Conservation (phyloP, 345 rosid genomes). For the Brassica carinata region DNA sequence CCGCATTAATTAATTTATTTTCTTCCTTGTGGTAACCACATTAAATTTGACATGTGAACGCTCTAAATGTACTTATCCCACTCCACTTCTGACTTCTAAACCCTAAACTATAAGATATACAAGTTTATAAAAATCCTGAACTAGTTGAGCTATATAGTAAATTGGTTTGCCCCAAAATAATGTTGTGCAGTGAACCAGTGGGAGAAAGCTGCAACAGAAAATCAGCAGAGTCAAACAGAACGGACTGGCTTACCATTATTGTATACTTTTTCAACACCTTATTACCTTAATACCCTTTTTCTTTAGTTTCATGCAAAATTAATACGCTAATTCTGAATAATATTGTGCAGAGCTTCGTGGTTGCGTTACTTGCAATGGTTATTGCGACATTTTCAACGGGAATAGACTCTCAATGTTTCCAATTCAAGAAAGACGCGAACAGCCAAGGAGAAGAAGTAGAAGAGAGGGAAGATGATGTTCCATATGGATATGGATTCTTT, state of each 20-base stretch:
- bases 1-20: too few species aligned
- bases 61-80: neutral
- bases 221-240: constrained; percentile 76
- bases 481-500: constrained; percentile 96
- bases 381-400: constrained; percentile 96
- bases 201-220: constrained; percentile 87
- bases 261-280: constrained; percentile 43
- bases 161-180: neutral
- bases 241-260: constrained; percentile 95
- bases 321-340: neutral
- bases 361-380: constrained; percentile 85
- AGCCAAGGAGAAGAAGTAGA: constrained; percentile 41
- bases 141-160: neutral
- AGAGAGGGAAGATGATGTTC: constrained; percentile 62
- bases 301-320: neutral
- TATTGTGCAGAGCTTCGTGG: constrained; percentile 71
- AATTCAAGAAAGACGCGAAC: constrained; percentile 55
- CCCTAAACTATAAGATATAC: neutral
- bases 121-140: constrained; percentile 8
- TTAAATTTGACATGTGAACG: neutral
- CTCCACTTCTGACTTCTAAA: neutral
- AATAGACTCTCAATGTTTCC: constrained; percentile 90
- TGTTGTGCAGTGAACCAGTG: constrained; percentile 78
- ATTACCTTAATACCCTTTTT: neutral
- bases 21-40: neutral